Base-by-base conservation (phyloP, 2,329 filamentous ascomycete genomes). In the Fonsecaea monophora region DNA sequence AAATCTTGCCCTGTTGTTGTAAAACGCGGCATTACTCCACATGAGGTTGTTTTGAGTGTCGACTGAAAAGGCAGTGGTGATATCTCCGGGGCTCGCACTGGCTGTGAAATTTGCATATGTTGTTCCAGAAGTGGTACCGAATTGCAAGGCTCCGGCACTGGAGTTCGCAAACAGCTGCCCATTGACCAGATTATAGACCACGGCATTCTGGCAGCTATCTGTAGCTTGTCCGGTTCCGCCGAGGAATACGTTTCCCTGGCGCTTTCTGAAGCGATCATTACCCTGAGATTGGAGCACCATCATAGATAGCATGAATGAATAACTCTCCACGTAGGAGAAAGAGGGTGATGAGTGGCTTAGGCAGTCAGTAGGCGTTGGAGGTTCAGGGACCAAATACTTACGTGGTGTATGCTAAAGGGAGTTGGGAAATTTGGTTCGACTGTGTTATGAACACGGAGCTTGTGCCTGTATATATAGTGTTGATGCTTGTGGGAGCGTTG, bases 61-160 rank as follows among this genome's bases (percentile, higher is more conserved):
- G n/a, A 73, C 61, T 2, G 66, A 62, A 58, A 73, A 73, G 5
- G 68, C 69, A 21, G 64, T 72, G n/a, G 59, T 69, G 35, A 71
- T 62, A 32, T 42, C n/a, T n/a, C 71, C 70, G 9, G 70, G 64
- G 21, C 37, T 67, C 25, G 64, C 40, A 32, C 59, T 68, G 6
- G 71, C 60, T 25, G 65, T 67, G 53, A 73, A 71, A 53, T 66
- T 62, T 8, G 62, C 61, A 50, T 72, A 72, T 0, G 65, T 12
- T n/a, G 64, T 62, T 10, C 65, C 67, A 13, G 65, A 12, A 35
- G 60, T 65, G n/a, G 68, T 67, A 7, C 68, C 68, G 63, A 65
- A 72, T 37, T 72, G 66, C n/a, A 60, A 40, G n/a, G 61, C 32
- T n/a, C 70, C 69, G 37, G 57, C 58, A n/a, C 53, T 62, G 13